Percentiles rank a stretch among this genome's conserved stretches.
Evolutionary conservation across 108 stramenopile species (phyloP).

Genomic region (Nannochloropsis salina): DNA sequence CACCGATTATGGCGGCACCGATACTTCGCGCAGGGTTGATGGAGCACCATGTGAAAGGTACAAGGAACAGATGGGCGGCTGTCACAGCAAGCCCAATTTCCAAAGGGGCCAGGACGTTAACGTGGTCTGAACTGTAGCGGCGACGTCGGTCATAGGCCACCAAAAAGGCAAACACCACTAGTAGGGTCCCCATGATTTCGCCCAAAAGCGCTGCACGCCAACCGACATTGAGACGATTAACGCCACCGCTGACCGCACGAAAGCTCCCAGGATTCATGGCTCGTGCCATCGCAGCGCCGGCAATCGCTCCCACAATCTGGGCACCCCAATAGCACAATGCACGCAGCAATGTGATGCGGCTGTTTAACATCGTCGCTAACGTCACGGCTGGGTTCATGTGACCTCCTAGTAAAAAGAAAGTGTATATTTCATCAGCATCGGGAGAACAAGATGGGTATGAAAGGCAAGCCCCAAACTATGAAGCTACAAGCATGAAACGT

Average conservation of each 20-base stretch:
- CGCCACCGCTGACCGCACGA: not conserved
- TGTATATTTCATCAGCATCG: too few relatives aligned
- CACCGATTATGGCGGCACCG: not conserved
- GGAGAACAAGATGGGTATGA: too few relatives aligned
- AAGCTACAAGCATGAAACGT: too few relatives aligned
- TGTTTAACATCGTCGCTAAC: not conserved
- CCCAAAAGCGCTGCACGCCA: conserved; percentile 5
- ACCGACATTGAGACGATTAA: not conserved
- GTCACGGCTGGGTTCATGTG: not conserved
- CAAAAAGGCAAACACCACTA: not conserved
- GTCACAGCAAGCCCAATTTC: not conserved
- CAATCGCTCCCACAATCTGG: not conserved
- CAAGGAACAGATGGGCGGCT: conserved; percentile 2
- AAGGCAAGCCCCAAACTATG: too few relatives aligned
- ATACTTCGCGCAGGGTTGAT: not conserved
- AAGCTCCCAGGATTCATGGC: conserved; percentile 9
- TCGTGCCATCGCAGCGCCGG: not conserved
- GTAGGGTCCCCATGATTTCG: conserved; percentile 19
- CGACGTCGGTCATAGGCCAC: not conserved
- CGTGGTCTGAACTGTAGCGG: not conserved
- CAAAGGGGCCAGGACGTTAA: not conserved
- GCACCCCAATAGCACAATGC: not conserved
- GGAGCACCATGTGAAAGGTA: conserved; percentile 1
- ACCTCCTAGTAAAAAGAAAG: not conserved
- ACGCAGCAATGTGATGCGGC: not conserved